Base-by-base conservation (phyloP, 345 rosid species). In the Gossypium turneri region DNA sequence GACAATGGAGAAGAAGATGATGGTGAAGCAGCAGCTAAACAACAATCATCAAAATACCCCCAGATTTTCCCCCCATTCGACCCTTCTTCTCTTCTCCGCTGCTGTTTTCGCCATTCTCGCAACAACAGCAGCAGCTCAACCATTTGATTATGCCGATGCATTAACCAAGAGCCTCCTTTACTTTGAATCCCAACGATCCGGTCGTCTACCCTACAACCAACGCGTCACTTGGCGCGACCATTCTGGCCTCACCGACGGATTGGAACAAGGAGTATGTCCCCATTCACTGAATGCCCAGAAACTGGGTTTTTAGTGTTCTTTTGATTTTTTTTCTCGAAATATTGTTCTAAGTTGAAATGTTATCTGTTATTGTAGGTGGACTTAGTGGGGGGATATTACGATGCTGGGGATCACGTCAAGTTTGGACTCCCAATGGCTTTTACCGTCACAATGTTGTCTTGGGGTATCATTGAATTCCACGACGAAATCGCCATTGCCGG, bases 381-480 rank as follows among this genome's bases (percentile, higher is more conserved):
- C 77, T 86, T 94, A 83, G 98, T 94, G 5, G 98, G 98, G 76
- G 98, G 98, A 4, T 94, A 94, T 79, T 90, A 92, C 22, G 98
- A 94, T 20, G 98, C 98, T 17, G 98, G 98, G 2, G 98, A 94
- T 82, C 93, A 94, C 71, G 97, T 94, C 3, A 94, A 94, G 75
- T 94, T 94, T 43, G 98, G 98, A 12, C 87, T 94, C 57, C 98
- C 98, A 61, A 94, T 94, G 98, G 98, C 98, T 2, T 94, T 94
- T 72, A 94, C 98, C 4, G 86, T 94, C 20, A 92, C 98, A 5
- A 92, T 94, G 93, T 85, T 94, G 52, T 91, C 97, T 0, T 94
- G 98, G 98, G 81, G 95, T 73, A 87, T 91, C 38, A 85, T 91
- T 22, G 90, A 92, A 72, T 92, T 85, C 77, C 79, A 90, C 9